A percentile compares a stretch with the other conserved stretches of the same genome.
These are phyloP conservation scores for Peribolospora kevripleyi DNA, from an alignment of 768 basidiomycete species.

Conservation along the genomic window DNA sequence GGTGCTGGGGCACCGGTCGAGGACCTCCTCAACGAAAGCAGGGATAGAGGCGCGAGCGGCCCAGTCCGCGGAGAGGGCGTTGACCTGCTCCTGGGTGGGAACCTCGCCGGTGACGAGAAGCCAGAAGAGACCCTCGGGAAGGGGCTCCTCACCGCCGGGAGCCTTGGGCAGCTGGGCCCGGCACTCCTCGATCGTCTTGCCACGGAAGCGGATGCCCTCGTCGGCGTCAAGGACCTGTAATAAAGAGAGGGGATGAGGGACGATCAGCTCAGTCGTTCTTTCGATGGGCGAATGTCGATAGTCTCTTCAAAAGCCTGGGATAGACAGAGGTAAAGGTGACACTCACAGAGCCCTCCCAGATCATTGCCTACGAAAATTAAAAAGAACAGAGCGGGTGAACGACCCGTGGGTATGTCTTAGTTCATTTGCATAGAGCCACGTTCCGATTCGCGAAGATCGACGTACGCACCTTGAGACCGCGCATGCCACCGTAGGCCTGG, in stretches of 20 bases:
- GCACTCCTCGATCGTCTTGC: constrained; percentile 37
- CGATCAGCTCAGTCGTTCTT: too few species aligned
- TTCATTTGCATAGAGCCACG: too few species aligned
- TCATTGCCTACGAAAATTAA: constrained; percentile 33
- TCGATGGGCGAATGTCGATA: too few species aligned
- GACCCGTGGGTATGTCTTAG: too few species aligned
- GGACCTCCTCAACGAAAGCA: constrained; percentile 50
- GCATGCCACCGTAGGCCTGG: constrained; percentile 36
- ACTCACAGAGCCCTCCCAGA: constrained; percentile 79
- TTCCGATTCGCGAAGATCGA: too few species aligned
- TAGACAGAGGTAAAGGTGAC: too few species aligned
- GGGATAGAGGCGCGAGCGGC: constrained; percentile 75
- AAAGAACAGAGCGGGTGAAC: too few species aligned
- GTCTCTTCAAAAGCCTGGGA: too few species aligned
- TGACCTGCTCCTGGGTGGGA: constrained; percentile 57
- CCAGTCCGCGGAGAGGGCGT: constrained; percentile 61
- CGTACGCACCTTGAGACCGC: too few species aligned
- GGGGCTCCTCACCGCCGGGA: constrained; percentile 71
- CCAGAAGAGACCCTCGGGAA: constrained; percentile 97
- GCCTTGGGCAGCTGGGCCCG: constrained; percentile 68
- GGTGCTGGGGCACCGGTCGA: constrained; percentile 52
- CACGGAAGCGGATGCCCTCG: constrained; percentile 97
- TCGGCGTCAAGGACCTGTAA: constrained; percentile 50
- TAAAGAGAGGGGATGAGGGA: too few species aligned
- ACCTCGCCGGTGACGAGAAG: constrained; percentile 81